These are phyloP conservation scores for Athelia psychrophila DNA, from an alignment of 1,284 basidiomycete genomes.

Conservation along the genomic window DNA sequence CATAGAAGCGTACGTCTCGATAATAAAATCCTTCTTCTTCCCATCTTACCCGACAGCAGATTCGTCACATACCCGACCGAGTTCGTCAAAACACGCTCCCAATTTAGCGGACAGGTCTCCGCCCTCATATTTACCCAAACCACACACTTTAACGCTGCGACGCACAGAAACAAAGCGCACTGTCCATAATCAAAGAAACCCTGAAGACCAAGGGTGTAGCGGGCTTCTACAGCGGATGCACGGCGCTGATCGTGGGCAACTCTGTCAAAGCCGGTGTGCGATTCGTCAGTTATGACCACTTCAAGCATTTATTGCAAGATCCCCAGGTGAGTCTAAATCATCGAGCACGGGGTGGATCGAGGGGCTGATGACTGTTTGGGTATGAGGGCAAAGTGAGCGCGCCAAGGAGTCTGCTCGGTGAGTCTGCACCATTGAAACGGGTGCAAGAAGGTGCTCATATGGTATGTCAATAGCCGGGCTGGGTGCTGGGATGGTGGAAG, in stretches of 20 bases:
- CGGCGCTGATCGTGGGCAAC: constrained; percentile 88
- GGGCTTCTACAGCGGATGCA: constrained; percentile 86
- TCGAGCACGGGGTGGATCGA: not conserved
- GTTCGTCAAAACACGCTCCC: constrained; percentile 85
- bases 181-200: constrained; percentile 71
- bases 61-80: constrained; percentile 92
- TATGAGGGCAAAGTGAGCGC: constrained; percentile 86
- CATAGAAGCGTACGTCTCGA: constrained; percentile 76
- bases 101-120: constrained; percentile 69
- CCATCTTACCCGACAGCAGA: constrained; percentile 33
- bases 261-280: constrained; percentile 91
- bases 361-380: constrained; percentile 7
- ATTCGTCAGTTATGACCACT: constrained; percentile 93
- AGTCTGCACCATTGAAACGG: constrained; percentile 10
- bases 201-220: constrained; percentile 67
- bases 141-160: not conserved
- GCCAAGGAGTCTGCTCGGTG: constrained; percentile 79
- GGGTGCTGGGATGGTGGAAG: constrained; percentile 94
- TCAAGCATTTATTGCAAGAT: constrained; percentile 85
- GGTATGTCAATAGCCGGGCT: constrained; percentile 74
- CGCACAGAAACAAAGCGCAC: constrained; percentile 58
- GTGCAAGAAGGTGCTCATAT: constrained; percentile 3
- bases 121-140: not conserved
- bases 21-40: not conserved
- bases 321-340: constrained; percentile 53